Evolutionary conservation across 805 yeast genomes (phyloP).

Genomic region (Soucietia sequanensis): DNA sequence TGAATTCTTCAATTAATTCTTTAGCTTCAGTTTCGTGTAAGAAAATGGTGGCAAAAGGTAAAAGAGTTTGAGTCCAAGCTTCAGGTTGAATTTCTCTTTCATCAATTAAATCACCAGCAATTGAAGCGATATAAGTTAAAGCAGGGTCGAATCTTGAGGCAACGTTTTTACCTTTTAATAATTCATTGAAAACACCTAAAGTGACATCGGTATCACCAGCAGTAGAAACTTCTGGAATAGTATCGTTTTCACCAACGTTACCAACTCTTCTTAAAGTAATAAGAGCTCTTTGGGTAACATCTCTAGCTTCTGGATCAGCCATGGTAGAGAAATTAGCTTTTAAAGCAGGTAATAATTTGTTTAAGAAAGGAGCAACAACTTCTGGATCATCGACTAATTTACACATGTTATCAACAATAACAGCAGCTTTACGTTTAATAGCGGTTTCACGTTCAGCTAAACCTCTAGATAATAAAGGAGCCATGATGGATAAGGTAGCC

Average conservation of each 20-base stretch:
- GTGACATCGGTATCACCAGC: conserved; percentile 97
- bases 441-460: conserved; percentile 99
- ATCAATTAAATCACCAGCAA: conserved; percentile 98
- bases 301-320: conserved; percentile 99
- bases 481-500: conserved; percentile 99
- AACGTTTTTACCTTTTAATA: conserved; percentile 65
- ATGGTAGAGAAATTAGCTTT: conserved; percentile 91
- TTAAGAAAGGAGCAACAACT: conserved; percentile 99
- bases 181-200: conserved; percentile 72
- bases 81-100: conserved; percentile 91
- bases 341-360: conserved; percentile 92
- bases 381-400: conserved; percentile 99
- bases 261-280: conserved; percentile 98
- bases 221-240: conserved; percentile 94
- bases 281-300: conserved; percentile 95
- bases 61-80: conserved; percentile 84
- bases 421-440: conserved; percentile 99
- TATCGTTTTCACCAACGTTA: conserved; percentile 87
- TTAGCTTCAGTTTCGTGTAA: conserved; percentile 90
- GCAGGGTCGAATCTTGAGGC: conserved; percentile 79
- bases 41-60: conserved; percentile 95
- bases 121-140: conserved; percentile 82
- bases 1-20: conserved; percentile 84
- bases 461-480: conserved; percentile 98
- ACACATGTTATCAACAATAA: conserved; percentile 99